Base-by-base conservation (phyloP, 2,329 filamentous ascomycete species). In the Talaromyces pinophilus region DNA sequence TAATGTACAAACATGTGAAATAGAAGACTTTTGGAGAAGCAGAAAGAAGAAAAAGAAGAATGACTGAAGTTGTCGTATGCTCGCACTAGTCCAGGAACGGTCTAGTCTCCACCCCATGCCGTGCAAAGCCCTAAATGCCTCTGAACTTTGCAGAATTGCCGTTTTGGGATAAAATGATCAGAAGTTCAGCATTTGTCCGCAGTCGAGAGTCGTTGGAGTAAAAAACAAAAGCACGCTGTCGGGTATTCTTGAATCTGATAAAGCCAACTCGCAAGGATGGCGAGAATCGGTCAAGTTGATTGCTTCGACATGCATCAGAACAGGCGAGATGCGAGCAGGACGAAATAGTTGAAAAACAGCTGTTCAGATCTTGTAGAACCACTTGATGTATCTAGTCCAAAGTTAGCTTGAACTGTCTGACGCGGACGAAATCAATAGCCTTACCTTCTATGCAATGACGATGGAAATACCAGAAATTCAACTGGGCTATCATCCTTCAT, bases 91-190 rank as follows among this genome's bases (percentile, higher is more conserved):
- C 52, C 22, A 5, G 11, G 25, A 59, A 2, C 8, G 30, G 40
- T 3, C 38, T 64, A 64, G 52, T 64, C 62, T 64, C 62, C 62
- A 48, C 62, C 33, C 3, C 7, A 1, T 7, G 3, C 30, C 15
- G 17, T 17, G 6, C 33, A 44, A 62, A 55, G 48, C 61, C 61
- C 48, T 55, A 63, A 63, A 52, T 15, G 19, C 28, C 17, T 38
- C n/a, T 3, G 3, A 33, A 57, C 4, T 42, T 11, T 19, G 15
- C 22, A 50, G 13, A 44, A 30, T 22, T 61, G 30, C 59, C 42
- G 30, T 25, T 61, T 61, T 35, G 10, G 59, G 59, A 60, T 38
- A 38, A 22, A 35, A 30, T 54, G 35, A 38, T 25, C 2, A 35
- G 6, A 25, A 4, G 55, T 17, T n/a, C 22, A 8, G 13, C 8